Base-by-base conservation (phyloP, 1,284 basidiomycete species). In the Singerocomus rubriflavus region DNA sequence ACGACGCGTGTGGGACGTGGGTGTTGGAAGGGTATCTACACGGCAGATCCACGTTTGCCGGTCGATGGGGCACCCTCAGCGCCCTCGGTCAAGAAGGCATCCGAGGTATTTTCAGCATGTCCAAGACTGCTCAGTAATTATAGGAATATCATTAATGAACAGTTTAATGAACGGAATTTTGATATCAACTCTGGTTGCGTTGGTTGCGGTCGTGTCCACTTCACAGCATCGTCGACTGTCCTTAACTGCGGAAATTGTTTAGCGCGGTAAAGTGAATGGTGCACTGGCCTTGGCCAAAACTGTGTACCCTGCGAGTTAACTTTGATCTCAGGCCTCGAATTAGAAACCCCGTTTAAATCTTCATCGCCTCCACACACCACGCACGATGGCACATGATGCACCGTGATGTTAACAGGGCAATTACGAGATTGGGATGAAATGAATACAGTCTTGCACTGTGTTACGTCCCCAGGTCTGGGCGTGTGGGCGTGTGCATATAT, bases 71-170 rank as follows among this genome's bases (percentile, higher is more conserved):
- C 12, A 57, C 67, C 26, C 50, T 67, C 29, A 27, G 44, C 17
- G 40, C 43, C 8, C 25, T 33, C 30, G 56, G 67, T n/a, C 55
- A 57, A 48, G 66, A 65, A 58, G 55, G 64, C 59, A 48, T 76
- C 43, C 64, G 69, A 17, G 80, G 81, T n/a, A 74, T 82, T 50
- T 82, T 82, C 66, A 79, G 80, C 60, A 65, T 83, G 67, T 70
- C 65, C 44, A 80, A 74, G 60, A 63, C 57, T 34, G 53, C 64
- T 21, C 42, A 52, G 46, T 59, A 68, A 65, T 63, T 56, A 61
- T 63, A 57, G 51, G 34, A 25, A 21, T 21, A 47, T 52, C 40
- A 61, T 65, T 59, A 63, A 69, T 63, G 57, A 56, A 59, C 27
- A 4, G 13, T 59, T 59, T 56, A 56, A 64, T 64, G 53, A 66